phyloP scores from a whole-genome alignment of 345 rosid genomes.

The Euphorbia peplus region DNA sequence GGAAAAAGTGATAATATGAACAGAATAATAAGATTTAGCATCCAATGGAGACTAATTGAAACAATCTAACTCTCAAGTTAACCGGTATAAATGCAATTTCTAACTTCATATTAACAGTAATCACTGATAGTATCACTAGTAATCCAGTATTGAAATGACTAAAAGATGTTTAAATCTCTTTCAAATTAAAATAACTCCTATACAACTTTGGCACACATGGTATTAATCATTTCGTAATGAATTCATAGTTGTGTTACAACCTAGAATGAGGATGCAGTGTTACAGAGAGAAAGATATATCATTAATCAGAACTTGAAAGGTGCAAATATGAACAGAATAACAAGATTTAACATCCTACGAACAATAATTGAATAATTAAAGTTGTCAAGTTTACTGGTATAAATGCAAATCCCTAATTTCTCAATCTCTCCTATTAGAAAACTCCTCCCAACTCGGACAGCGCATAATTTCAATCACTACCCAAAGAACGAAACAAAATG shows the following conservation, averaged over 20 bases:
- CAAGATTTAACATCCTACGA: no score
- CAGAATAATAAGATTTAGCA: not conserved
- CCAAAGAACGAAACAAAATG: not conserved
- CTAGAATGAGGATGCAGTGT: no score
- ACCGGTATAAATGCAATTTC: not conserved
- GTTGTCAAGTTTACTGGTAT: no score
- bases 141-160: not conserved
- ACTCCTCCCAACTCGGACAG: not conserved
- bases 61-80: not conserved
- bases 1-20: not conserved
- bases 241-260: no score
- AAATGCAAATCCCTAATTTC: no score
- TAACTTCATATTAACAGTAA: not conserved
- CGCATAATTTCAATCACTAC: not conserved
- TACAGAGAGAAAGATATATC: no score
- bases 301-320: no score
- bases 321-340: no score
- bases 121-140: not conserved
- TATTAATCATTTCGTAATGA: no score
- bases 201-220: no score
- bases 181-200: no score
- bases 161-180: not conserved
- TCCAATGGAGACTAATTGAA: not conserved
- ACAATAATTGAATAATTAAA: no score
- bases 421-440: not conserved